Base-by-base conservation (phyloP, 148 eudicot species). In the Vaccinium vitisidaea region DNA sequence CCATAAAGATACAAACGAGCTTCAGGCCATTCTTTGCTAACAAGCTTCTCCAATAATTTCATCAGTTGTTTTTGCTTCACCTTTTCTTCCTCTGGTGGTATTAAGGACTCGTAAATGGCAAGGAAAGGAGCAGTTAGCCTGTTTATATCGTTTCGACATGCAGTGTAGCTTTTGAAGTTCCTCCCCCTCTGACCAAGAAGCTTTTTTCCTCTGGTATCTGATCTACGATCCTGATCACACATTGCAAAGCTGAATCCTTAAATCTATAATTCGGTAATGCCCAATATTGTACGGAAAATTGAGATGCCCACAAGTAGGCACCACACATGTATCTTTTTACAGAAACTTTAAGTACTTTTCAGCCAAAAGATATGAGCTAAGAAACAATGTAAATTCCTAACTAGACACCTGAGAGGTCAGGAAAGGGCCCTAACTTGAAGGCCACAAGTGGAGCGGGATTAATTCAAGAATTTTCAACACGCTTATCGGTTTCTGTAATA, bases 11-110 rank as follows among this genome's bases (percentile, higher is more conserved):
- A 90, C 74, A 97, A 83, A 74, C 85, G 90, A 86, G 98, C 99
- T 70, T 89, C 86, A 61, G 99, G 98, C 99, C 98, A 97, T 83
- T 94, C 98, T 85, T 91, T 91, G 87, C 83, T 69, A 70, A 97
- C 99, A 74, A 94, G 93, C 76, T 88, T 94, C 91, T 93, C 94
- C 88, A 97, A 85, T 83, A 90, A 86, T 9, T 90, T 75, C 84
- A 97, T 54, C 63, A 97, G 86, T 85, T 91, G 95, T 77, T 92
- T 91, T 82, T 97, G 99, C 88, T 94, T 97, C 50, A 83, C 85
- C 88, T 95, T 95, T 82, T 94, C 99, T 87, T 94, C 98, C 55
- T 90, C 98, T n/a, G 92, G 80, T 79, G 99, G 99, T 87, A 91
- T 90, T 79, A 97, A 87, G 30, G 96, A 92, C 84, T 93, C 90